These are phyloP conservation scores for Trichophyton verrucosum DNA, from an alignment of 2,329 filamentous ascomycete species.

Conservation along the genomic window DNA sequence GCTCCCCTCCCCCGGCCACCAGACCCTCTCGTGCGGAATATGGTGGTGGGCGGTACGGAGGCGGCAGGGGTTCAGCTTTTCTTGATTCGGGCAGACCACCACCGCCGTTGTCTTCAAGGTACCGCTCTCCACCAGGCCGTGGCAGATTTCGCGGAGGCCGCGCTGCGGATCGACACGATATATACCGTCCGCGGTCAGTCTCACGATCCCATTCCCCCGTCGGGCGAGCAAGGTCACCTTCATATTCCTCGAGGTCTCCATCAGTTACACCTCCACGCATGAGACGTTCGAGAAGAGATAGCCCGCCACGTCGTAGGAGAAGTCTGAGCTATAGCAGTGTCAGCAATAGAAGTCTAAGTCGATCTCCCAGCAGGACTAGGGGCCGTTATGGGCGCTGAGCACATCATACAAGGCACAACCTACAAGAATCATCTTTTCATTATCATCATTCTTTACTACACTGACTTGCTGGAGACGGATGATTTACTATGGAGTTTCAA, in stretches of 20 bases:
- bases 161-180: conserved; percentile 28
- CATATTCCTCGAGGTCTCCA: conserved; percentile 26
- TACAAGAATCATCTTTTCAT: neutral
- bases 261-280: conserved; percentile 27
- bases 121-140: conserved; percentile 24
- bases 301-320: conserved; percentile 34
- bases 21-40: conserved; percentile 17
- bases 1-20: conserved; percentile 60
- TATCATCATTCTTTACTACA: neutral
- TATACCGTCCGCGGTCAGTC: conserved; percentile 50
- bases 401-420: neutral
- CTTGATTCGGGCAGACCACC: conserved; percentile 1
- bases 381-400: conserved; percentile 19
- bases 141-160: conserved; percentile 24
- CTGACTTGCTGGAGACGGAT: neutral
- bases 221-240: conserved; percentile 20
- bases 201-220: conserved; percentile 37
- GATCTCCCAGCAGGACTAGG: conserved; percentile 36
- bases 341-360: conserved; percentile 37
- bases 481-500: too few relatives aligned
- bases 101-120: conserved; percentile 15
- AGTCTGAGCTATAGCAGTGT: conserved; percentile 49
- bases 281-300: conserved; percentile 24
- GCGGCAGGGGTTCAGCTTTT: conserved; percentile 12
- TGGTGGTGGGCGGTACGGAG: conserved; percentile 9